These are phyloP conservation scores for Diaporthe humulicola DNA, from an alignment of 2,329 filamentous ascomycete genomes.

Conservation along the genomic window DNA sequence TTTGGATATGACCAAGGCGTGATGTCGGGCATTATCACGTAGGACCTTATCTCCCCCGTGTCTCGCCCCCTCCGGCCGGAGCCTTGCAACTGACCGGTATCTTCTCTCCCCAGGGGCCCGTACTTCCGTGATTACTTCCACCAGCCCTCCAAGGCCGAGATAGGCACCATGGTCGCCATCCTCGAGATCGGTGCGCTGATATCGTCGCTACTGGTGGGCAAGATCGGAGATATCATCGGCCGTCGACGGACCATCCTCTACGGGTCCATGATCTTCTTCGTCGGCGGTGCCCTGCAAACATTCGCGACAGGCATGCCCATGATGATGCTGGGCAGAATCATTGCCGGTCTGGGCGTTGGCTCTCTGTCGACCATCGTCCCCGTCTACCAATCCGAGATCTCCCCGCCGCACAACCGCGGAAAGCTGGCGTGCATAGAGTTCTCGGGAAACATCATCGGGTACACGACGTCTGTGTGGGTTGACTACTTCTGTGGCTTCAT, in stretches of 20 bases:
- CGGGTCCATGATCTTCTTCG: conserved; percentile 88
- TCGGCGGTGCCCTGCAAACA: conserved; percentile 88
- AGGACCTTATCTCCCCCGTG: conserved; percentile 49
- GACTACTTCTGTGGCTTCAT: conserved; percentile 98
- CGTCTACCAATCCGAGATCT: conserved; percentile 95
- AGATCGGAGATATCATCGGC: conserved; percentile 91
- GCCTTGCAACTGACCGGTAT: conserved; percentile 15
- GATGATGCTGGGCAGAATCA: conserved; percentile 87
- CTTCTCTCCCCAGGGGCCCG: conserved; percentile 71
- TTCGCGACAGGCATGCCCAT: conserved; percentile 86
- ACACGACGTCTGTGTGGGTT: conserved; percentile 97
- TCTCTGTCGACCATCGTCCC: conserved; percentile 93
- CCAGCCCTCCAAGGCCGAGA: conserved; percentile 86
- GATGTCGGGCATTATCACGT: conserved; percentile 82
- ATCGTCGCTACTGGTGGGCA: conserved; percentile 87
- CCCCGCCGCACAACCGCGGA: conserved; percentile 94
- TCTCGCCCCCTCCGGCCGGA: conserved; percentile 43
- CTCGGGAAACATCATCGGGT: conserved; percentile 95
- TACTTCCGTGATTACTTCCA: conserved; percentile 95
- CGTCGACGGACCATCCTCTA: conserved; percentile 92
- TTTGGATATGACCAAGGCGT: conserved; percentile 94
- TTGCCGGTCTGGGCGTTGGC: conserved; percentile 89
- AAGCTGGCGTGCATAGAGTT: conserved; percentile 98
- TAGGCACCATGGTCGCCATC: conserved; percentile 98
- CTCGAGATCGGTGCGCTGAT: conserved; percentile 94